Evolutionary conservation across 371 early-diverging fungal species (phyloP), one percentile per base, ranked within the genome.

Genomic region (Mucor racemosus): DNA sequence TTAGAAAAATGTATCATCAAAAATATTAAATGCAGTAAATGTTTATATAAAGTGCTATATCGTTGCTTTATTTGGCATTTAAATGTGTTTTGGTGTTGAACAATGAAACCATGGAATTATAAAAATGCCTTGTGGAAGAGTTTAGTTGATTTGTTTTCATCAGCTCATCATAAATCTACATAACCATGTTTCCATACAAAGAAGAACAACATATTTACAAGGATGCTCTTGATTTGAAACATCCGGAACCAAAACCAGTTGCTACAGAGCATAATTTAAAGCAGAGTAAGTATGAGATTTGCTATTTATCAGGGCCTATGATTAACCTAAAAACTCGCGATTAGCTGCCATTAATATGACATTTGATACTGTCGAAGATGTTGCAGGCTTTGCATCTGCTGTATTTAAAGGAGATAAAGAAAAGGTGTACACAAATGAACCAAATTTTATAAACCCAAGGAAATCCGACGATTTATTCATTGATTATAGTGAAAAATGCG

Each of bases 401-500:
- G 61, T 72, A 8, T 68, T 65, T n/a, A 46, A 44, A 21, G 34
- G 35, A 10, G 40, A 55, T 1, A 58, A 54, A 39, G 60, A 73
- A 19, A 68, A 68, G 8, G 64, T 66, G 6, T 68, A 31, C 59
- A 19, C n/a, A 7, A 41, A 62, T 8, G 53, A 62, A 4, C 64
- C 73, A n/a, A 60, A 35, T 31, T 73, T 73, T 55, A 4, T 73
- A 5, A 65, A 68, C 21, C 73, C 73, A 26, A 41, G 69, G 36
- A 68, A 39, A 54, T 5, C 34, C 3, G 57, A 54, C 0, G 56
- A 68, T 7, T 11, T 68, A n/a, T 57, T 53, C 26, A 17, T 15
- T 21, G 69, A 73, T 14, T 57, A 68, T n/a, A 71, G 66, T 50
- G 48, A 54, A 11, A 66, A 67, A 13, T 78, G 78, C 36, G 31